Evolutionary conservation across 2,329 filamentous ascomycete genomes (phyloP), one percentile per base, ranked within the genome.

Genomic region (Penicillium sp.): DNA sequence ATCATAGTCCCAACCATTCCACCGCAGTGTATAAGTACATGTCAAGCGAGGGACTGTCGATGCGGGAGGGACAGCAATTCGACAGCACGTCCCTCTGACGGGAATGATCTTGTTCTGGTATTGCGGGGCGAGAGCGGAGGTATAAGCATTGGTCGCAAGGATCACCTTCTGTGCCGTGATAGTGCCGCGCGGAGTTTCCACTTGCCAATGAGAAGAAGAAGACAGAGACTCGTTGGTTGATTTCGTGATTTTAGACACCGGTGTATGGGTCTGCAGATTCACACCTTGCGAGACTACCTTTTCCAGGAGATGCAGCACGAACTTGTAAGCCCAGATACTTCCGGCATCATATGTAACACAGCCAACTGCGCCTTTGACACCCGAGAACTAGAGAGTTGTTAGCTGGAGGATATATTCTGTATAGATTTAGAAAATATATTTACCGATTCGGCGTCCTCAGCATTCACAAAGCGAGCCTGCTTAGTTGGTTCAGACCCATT

Each of bases 141-240:
- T 93, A 76, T 96, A 96, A 3, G 83, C 93, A 72, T 97, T 97
- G 0, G 90, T 94, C 4, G 91, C 90, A 17, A 96, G 84, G 19
- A 97, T 83, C 22, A 96, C 86, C 37, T 85, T 83, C 13, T 80
- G 78, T 1, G 92, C 83, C 0, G 74, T 74, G 59, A 96, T 83
- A 45, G 78, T 80, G n/a, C 92, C 93, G 24, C 92, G 86, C 0
- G 82, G 37, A 0, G 92, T 96, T 51, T 87, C 80, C 0, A 92
- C 79, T 0, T 82, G 81, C 87, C 90, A 93, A 10, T 70, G 65
- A 33, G 66, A 54, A 10, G 66, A 54, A 10, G 65, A 62, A 12
- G 19, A 49, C 1, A 56, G 19, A 8, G 44, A 47, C 4, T 10
- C 13, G 45, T 69, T 68, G 12, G 67, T 58, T 0, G 65, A 63